Base-by-base conservation (phyloP, 768 basidiomycete species). In the Cubamyces lactineus region DNA sequence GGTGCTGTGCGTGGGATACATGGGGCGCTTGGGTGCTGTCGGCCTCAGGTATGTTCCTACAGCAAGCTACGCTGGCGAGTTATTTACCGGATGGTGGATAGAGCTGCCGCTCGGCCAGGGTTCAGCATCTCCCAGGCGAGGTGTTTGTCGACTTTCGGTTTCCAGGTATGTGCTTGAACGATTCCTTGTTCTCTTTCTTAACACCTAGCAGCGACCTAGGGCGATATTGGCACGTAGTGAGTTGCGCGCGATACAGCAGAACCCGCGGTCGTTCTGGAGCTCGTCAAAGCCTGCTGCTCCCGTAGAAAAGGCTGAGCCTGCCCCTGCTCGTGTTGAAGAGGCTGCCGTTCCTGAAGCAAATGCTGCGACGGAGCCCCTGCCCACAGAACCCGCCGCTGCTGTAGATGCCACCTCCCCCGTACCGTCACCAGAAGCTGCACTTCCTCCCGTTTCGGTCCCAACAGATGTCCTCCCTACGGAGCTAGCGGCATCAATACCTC, bases 401-500 rank as follows among this genome's bases (percentile, higher is more conserved):
- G 19, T 51, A 34, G 59, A 65, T 24, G 28, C 54, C 19, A 40
- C 56, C 21, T 46, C 58, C 23, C 40, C 56, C 30, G 52, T 40
- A 8, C 38, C 47, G 8, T 30, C 61, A 19, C 39, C 58, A 24
- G 64, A 57, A 47, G 39, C 59, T 23, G 49, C 53, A 41, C 61
- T 65, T 23, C 50, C 48, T 19, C 45, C 61, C 17, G 59, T 53
- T 26, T 21, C 60, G 6, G 53, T 64, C 57, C 52, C 61, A 5
- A 26, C 59, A 3, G 65, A 66, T 5, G 48, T 47, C 5, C 46
- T 59, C 7, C 53, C 68, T 2, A 34, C 67, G 16, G 68, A 63
- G 50, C 15, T 62, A 6, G 47, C 48, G 7, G 48, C 67, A 2
- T 47, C 64, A 5, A 43, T 66, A 26, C 66, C 64, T 4, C 42